Conservation (phyloP, 2,329 filamentous ascomycete species). For the Scytalidium lignicola region DNA sequence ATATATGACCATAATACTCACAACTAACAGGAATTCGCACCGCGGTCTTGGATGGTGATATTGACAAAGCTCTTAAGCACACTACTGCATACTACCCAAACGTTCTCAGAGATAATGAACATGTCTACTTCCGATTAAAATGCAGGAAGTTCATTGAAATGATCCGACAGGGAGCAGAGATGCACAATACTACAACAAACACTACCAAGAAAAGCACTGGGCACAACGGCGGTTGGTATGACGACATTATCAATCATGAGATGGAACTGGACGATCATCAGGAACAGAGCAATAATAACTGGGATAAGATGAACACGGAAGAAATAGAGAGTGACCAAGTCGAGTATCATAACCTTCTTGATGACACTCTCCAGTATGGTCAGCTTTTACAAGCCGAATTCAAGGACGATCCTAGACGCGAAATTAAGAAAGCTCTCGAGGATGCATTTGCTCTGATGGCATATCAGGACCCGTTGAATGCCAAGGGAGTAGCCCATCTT, state of each 20-base stretch:
- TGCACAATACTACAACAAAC: slow-evolving; percentile 34
- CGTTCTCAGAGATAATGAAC: slow-evolving; percentile 73
- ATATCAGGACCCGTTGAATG: slow-evolving; percentile 75
- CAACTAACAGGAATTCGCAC: slow-evolving; percentile 65
- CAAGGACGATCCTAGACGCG: slow-evolving; percentile 60
- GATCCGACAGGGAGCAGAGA: slow-evolving; percentile 69
- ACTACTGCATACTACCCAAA: slow-evolving; percentile 74
- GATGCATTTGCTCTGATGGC: slow-evolving; percentile 88
- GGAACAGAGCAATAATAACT: slow-evolving; percentile 31
- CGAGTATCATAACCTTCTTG: slow-evolving; percentile 44
- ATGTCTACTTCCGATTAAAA: slow-evolving; percentile 81
- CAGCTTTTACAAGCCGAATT: slow-evolving; percentile 75
- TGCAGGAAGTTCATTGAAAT: slow-evolving; percentile 96
- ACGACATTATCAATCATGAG: slow-evolving; percentile 29
- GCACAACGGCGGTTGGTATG: slow-evolving; percentile 31
- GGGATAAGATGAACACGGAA: slow-evolving; percentile 52
- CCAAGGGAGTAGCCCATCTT: slow-evolving; percentile 68
- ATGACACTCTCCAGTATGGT: slow-evolving; percentile 73
- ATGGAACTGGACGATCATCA: slow-evolving; percentile 53
- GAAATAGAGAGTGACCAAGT: slow-evolving; percentile 15
- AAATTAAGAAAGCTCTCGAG: slow-evolving; percentile 67
- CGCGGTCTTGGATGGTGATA: slow-evolving; percentile 85
- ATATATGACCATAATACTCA: not conserved
- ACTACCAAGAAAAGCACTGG: slow-evolving; percentile 33
- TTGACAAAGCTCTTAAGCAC: slow-evolving; percentile 82